A percentile compares a stretch with the other conserved stretches of the same genome.
Conservation (phyloP, 768 basidiomycete species). For the Crucibulum laeve region DNA sequence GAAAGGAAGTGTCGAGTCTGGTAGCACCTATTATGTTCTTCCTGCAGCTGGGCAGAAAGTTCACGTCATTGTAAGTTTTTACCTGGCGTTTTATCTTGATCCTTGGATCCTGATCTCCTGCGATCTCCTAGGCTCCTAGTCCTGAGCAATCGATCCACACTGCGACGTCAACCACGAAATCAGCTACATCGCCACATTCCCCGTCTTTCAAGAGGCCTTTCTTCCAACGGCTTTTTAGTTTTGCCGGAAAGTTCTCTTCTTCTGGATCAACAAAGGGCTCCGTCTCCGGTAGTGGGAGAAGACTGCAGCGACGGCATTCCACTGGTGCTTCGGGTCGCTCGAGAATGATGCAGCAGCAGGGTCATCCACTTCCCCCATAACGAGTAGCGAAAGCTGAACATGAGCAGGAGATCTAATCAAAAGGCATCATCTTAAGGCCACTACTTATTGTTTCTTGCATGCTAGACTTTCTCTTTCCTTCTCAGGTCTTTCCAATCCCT, state of each 20-base stretch:
- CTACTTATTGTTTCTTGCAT: constrained; percentile 12
- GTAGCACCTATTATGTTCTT: constrained; percentile 72
- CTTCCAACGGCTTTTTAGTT: constrained; percentile 55
- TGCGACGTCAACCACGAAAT: constrained; percentile 55
- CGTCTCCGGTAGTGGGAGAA: constrained; percentile 22
- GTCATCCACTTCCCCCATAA: constrained; percentile 3
- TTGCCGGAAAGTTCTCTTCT: constrained; percentile 43
- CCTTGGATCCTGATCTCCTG: constrained; percentile 11
- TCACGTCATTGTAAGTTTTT: constrained; percentile 61
- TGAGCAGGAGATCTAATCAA: constrained; percentile 1
- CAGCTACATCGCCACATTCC: constrained; percentile 47
- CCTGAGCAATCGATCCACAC: constrained; percentile 52
- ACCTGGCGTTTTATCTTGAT: constrained; percentile 8
- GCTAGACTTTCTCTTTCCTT: constrained; percentile 6
- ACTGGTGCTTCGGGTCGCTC: constrained; percentile 26
- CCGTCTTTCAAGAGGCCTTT: constrained; percentile 48
- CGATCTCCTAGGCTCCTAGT: constrained; percentile 27
- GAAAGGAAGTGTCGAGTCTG: constrained; percentile 50
- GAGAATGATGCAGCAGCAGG: constrained; percentile 9
- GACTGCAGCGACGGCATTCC: constrained; percentile 49
- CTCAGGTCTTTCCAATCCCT: background rate
- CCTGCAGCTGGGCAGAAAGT: constrained; percentile 71
- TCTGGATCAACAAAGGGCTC: constrained; percentile 31
- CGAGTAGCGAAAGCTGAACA: constrained; percentile 2
- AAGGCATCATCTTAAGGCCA: background rate